Evolutionary conservation across 176 grass and related monocot species (phyloP).

Genomic region (sorghum (Sorghum bicolor)): Sorghum_bicolor_NCBIv3 NC_012872.2:714001-714500

Average conservation of each 20-base stretch:
- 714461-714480: constrained; percentile 49
- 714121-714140: constrained; percentile 31
- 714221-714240: constrained; percentile 6
- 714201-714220: constrained; percentile 17
- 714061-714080: constrained; percentile 38
- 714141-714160: constrained; percentile 51
- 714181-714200: constrained; percentile 54
- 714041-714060: constrained; percentile 50
- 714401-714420: constrained; percentile 39
- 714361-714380: constrained; percentile 57
- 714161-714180: constrained; percentile 52
- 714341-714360: constrained; percentile 42
- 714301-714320: constrained; percentile 40
- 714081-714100: constrained; percentile 61
- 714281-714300: constrained; percentile 37
- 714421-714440: constrained; percentile 47
- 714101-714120: constrained; percentile 42
- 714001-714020: constrained; percentile 68
- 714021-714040: constrained; percentile 64
- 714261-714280: constrained; percentile 48
- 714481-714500: constrained; percentile 53
- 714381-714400: constrained; percentile 44
- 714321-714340: constrained; percentile 46
- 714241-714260: constrained; percentile 29
- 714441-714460: constrained; percentile 55